Percentiles rank a stretch among this genome's conserved stretches.
Evolutionary conservation across 2,329 filamentous ascomycete genomes (phyloP).

Genomic region (Ophiostoma ulmi): DNA sequence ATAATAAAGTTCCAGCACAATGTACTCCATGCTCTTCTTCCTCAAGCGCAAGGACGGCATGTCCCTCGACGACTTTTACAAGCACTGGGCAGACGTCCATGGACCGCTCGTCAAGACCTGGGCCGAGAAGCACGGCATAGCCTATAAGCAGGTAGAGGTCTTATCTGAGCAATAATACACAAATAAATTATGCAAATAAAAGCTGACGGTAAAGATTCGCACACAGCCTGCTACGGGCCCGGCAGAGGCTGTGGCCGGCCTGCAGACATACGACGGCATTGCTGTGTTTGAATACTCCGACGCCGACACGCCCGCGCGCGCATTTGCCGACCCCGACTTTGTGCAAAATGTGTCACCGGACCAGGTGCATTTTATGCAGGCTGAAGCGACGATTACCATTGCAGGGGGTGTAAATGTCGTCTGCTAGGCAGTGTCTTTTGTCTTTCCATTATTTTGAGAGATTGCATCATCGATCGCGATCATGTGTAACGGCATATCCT

Average conservation of each 20-base stretch:
- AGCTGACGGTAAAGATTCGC: background rate
- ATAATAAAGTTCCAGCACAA: background rate
- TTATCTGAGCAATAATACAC: too few relatives aligned
- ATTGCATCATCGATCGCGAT: slow-evolving; percentile 2
- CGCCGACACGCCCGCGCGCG: slow-evolving; percentile 30
- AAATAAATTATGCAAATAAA: too few relatives aligned
- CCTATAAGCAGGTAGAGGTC: slow-evolving; percentile 33
- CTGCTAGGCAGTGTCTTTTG: background rate
- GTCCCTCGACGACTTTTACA: slow-evolving; percentile 34
- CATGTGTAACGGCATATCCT: background rate
- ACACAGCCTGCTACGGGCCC: background rate
- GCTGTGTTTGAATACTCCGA: slow-evolving; percentile 33
- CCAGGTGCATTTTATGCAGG: background rate
- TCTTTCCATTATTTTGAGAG: background rate
- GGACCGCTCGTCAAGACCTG: slow-evolving; percentile 34
- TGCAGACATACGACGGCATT: slow-evolving; percentile 31
- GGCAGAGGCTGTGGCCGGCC: background rate
- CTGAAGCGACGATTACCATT: background rate
- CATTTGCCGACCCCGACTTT: slow-evolving; percentile 30
- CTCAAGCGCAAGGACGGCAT: slow-evolving; percentile 30
- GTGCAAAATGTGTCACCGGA: background rate
- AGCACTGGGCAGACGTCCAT: slow-evolving; percentile 35
- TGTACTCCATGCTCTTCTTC: slow-evolving; percentile 20
- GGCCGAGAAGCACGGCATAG: slow-evolving; percentile 34
- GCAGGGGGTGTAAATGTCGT: background rate